A percentile compares a stretch with the other conserved stretches of the same genome.
Conservation (phyloP, 768 basidiomycete species). For the Gloeostereum incarnatum region DNA sequence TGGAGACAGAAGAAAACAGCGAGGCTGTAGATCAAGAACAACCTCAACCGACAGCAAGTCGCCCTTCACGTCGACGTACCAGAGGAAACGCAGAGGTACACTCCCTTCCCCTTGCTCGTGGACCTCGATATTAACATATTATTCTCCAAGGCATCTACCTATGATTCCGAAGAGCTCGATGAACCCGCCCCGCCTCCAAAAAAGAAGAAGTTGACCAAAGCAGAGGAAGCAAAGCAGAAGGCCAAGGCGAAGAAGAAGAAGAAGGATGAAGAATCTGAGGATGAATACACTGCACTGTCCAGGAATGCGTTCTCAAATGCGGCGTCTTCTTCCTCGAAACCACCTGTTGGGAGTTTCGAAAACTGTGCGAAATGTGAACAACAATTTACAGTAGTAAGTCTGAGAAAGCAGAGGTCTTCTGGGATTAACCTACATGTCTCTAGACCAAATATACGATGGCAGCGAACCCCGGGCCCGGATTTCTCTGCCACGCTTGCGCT, state of each 20-base stretch:
- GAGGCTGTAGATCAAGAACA: constrained; percentile 17
- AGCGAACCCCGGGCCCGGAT: constrained; percentile 61
- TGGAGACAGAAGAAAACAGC: constrained; percentile 18
- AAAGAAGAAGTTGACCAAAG: constrained; percentile 48
- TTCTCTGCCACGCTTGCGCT: constrained; percentile 78
- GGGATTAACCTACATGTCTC: neutral
- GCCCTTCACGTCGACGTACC: neutral
- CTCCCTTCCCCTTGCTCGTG: neutral
- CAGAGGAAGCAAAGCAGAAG: constrained; percentile 29
- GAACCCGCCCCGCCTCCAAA: constrained; percentile 42
- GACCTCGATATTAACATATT: constrained; percentile 4
- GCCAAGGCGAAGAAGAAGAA: constrained; percentile 38
- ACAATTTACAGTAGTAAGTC: constrained; percentile 80
- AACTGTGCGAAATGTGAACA: constrained; percentile 76
- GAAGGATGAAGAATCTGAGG: constrained; percentile 50
- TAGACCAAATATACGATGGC: constrained; percentile 87
- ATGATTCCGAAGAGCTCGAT: constrained; percentile 73
- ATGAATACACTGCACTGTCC: constrained; percentile 57
- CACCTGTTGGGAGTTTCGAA: constrained; percentile 70
- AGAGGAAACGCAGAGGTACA: neutral
- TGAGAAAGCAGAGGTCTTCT: neutral
- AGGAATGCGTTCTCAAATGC: no score
- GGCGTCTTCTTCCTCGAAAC: constrained; percentile 34
- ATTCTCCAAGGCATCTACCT: constrained; percentile 28
- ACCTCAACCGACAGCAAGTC: constrained; percentile 35